Evolutionary conservation across 1,284 basidiomycete species (phyloP).

Genomic region (Ustilago nuda): DNA sequence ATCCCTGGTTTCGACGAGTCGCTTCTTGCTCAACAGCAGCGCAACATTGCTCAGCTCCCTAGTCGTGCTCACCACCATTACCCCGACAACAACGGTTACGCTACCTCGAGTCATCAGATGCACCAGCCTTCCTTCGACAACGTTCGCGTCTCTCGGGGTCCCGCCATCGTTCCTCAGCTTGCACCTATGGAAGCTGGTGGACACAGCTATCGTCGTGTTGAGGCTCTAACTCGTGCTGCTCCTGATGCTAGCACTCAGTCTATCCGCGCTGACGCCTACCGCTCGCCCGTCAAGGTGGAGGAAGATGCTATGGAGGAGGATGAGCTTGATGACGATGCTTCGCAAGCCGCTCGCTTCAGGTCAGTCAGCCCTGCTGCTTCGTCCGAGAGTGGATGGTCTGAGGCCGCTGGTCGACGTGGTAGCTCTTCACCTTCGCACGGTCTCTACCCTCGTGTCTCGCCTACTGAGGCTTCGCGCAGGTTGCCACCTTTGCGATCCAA

Average conservation of each 20-base stretch:
- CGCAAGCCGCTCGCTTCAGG: constrained; percentile 28
- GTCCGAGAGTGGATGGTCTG: constrained; percentile 36
- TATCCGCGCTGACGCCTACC: constrained; percentile 9
- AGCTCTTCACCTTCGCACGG: constrained; percentile 46
- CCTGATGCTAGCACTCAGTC: constrained; percentile 29
- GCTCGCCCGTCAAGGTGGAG: constrained; percentile 26
- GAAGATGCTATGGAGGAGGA: constrained; percentile 54
- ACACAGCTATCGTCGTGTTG: constrained; percentile 61
- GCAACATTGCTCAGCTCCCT: constrained; percentile 57
- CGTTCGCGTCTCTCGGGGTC: constrained; percentile 46
- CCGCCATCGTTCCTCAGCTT: constrained; percentile 57
- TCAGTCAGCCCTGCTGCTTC: constrained; percentile 40
- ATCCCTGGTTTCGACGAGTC: constrained; percentile 64
- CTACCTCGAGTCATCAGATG: constrained; percentile 25
- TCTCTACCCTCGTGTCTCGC: constrained; percentile 48
- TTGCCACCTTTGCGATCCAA: constrained; percentile 41
- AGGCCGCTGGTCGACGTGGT: constrained; percentile 26
- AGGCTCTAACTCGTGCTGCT: constrained; percentile 64
- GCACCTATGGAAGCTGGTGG: constrained; percentile 52
- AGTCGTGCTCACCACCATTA: constrained; percentile 39
- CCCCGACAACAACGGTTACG: constrained; percentile 26
- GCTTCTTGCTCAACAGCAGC: constrained; percentile 33
- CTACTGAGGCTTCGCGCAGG: constrained; percentile 30
- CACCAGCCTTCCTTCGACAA: constrained; percentile 53
- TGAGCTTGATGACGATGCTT: constrained; percentile 24